Evolutionary conservation across 202 grass and related monocot species (phyloP).

Genomic region (Zoysia matrella): DNA sequence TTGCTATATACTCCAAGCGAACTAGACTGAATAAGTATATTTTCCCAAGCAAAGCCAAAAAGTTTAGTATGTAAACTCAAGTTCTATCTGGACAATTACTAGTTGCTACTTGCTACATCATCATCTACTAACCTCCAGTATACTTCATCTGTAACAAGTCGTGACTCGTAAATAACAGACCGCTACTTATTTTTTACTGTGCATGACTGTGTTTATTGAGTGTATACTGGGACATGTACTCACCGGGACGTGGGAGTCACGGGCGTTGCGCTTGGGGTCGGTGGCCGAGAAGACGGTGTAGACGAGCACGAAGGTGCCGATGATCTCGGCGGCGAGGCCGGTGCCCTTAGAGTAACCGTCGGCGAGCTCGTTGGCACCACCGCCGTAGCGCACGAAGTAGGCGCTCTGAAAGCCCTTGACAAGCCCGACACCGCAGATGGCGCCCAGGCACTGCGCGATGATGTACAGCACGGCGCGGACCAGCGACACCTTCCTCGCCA

Average conservation of each 20-base stretch:
- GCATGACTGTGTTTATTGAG: background rate
- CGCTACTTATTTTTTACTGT: background rate
- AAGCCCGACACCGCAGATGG: conserved; percentile 16
- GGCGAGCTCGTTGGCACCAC: conserved; percentile 72
- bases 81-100: background rate
- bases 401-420: conserved; percentile 80
- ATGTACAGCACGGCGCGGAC: conserved; percentile 74
- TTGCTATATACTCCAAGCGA: background rate
- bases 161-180: background rate
- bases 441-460: conserved; percentile 78
- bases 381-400: conserved; percentile 63
- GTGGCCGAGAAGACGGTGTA: conserved; percentile 92
- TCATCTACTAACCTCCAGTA: no score
- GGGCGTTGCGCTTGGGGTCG: conserved; percentile 82
- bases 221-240: background rate
- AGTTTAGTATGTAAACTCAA: background rate
- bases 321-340: conserved; percentile 78
- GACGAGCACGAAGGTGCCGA: conserved; percentile 87
- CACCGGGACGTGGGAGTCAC: conserved; percentile 79
- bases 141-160: background rate
- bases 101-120: background rate
- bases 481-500: conserved; percentile 82
- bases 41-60: conserved; percentile 11
- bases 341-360: conserved; percentile 67
- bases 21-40: conserved; percentile 1